Percentiles rank a stretch among this genome's conserved stretches.
These are phyloP conservation scores for Triticum monococcum DNA, from an alignment of 176 grass and related monocot genomes.

Conservation along the genomic window DNA sequence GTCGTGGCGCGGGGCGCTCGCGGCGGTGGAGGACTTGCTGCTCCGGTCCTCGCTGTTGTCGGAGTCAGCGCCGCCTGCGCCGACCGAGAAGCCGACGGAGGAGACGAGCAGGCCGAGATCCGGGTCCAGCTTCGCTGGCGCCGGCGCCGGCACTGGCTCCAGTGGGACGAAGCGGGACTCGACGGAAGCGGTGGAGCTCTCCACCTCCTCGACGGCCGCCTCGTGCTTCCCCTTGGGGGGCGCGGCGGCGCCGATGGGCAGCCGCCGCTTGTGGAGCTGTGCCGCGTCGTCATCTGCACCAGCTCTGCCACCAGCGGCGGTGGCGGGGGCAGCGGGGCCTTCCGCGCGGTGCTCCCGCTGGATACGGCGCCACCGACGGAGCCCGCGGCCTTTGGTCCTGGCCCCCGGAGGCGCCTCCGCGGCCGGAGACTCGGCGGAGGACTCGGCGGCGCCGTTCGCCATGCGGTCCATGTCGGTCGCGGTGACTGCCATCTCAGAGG, in stretches of 20 bases:
- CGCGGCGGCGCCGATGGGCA: constrained; percentile 16
- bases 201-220: constrained; percentile 25
- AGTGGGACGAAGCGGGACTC: constrained; percentile 45
- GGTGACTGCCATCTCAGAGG: not conserved
- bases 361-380: constrained; percentile 60
- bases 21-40: constrained; percentile 66
- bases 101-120: constrained; percentile 38
- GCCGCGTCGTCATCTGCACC: constrained; percentile 9
- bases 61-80: constrained; percentile 54
- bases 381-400: constrained; percentile 27
- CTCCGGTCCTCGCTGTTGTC: constrained; percentile 63
- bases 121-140: constrained; percentile 28
- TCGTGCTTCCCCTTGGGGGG: constrained; percentile 31
- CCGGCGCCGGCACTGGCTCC: not conserved
- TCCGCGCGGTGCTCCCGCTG: constrained; percentile 33
- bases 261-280: constrained; percentile 55
- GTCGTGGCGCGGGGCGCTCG: constrained; percentile 44
- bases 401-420: not conserved
- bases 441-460: not conserved
- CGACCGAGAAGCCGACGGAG: constrained; percentile 53
- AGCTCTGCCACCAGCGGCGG: not conserved
- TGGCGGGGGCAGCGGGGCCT: not conserved
- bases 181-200: constrained; percentile 62
- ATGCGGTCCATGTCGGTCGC: not conserved
- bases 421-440: not conserved